Base-by-base conservation (phyloP, 495 filamentous ascomycete species). In the Articulospora tetracladia region DNA sequence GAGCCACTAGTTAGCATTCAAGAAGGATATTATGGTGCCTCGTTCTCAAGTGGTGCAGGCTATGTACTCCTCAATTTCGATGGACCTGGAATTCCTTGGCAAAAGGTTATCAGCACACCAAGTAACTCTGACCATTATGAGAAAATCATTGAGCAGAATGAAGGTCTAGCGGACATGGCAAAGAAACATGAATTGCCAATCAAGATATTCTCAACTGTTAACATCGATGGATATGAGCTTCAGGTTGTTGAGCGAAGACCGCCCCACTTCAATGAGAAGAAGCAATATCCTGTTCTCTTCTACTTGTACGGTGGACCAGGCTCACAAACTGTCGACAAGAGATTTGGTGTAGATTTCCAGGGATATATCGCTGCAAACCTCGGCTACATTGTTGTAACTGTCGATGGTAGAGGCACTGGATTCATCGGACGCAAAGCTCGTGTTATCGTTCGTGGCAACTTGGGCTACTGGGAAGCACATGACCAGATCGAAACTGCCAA, bases 331-430 rank as follows among this genome's bases (percentile, higher is more conserved):
- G 94, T 98, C 0, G 75, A 86, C 61, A 93, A 93, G 72, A 83
- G 73, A 53, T 98, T 97, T 72, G 73, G 67, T 1, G 85, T 98
- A 48, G 91, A 97, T 68, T 98, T 93, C 69, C 92, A 98, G 70
- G 82, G 91, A 0, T 98, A 94, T 70, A 73, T 97, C 48, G 91
- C 94, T 28, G 89, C 89, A 3, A 85, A 75, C 24, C 80, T 98
- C 0, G 92, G 91, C n/a, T 98, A 98, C 75, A 80, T 98, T 55
- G 93, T 96, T 41, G 89, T 98, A 30, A 98, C 95, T 0, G 87
- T 98, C 20, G 94, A 98, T 73, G 91, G 90, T 13, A 85, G 94
- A 48, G 94, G 94, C 36, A 98, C 95, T 0, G 94, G 94, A 17
- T 97, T 82, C 72, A 89, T 92, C 39, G 94, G 94, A 27, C 87